phyloP scores from a whole-genome alignment of 306 rosid species.

The Crataegus laevigata region DNA sequence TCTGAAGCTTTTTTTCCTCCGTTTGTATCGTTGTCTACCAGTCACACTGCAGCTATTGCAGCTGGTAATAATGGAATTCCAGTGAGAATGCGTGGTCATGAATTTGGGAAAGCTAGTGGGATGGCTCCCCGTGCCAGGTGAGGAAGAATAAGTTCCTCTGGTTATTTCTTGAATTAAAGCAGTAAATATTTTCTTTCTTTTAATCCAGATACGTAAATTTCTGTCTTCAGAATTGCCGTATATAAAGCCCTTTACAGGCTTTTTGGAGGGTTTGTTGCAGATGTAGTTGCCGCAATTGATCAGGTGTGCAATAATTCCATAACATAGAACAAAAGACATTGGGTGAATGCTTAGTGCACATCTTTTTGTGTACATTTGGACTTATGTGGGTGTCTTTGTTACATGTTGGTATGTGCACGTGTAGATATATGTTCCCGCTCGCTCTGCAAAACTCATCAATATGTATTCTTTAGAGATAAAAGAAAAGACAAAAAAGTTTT shows the following conservation, averaged over 20 bases:
- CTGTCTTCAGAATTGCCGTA: conserved; percentile 81
- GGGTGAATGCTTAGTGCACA: conserved; percentile 5
- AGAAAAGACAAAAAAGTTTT: neutral
- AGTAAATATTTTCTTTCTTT: conserved; percentile 17
- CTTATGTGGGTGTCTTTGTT: neutral
- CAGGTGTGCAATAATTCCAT: conserved; percentile 51
- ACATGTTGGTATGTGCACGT: neutral
- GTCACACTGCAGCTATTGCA: conserved; percentile 98
- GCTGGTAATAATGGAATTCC: conserved; percentile 99
- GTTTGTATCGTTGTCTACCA: conserved; percentile 28
- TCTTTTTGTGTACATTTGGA: neutral
- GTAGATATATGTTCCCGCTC: neutral
- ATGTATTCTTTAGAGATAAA: neutral
- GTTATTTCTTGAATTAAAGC: conserved; percentile 16
- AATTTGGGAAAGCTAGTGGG: conserved; percentile 97
- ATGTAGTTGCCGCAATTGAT: conserved; percentile 98
- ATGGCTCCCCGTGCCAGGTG: conserved; percentile 99
- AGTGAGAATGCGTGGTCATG: conserved; percentile 90
- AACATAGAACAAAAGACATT: neutral
- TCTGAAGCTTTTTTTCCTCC: conserved; percentile 6
- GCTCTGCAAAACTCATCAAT: neutral
- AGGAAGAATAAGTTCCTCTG: conserved; percentile 22
- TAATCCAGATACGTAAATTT: conserved; percentile 14
- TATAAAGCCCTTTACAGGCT: conserved; percentile 95
- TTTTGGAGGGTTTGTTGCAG: conserved; percentile 94